These are phyloP conservation scores for Penicillium maclennaniae DNA, from an alignment of 495 filamentous ascomycete genomes.

Conservation along the genomic window DNA sequence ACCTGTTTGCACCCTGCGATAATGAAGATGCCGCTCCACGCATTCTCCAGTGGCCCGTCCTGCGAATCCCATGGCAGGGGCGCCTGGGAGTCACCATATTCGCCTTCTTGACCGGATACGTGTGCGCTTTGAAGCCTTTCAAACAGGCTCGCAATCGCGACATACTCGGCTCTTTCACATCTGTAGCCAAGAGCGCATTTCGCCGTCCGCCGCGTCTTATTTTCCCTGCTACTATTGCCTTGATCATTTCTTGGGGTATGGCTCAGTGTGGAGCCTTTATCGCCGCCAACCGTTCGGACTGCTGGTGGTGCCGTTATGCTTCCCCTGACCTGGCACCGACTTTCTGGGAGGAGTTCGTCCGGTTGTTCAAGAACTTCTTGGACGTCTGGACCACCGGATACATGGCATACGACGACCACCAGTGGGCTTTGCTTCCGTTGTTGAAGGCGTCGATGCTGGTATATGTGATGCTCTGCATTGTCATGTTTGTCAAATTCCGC, in stretches of 20 bases:
- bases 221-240: constrained; percentile 55
- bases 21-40: constrained; percentile 44
- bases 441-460: constrained; percentile 60
- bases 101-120: constrained; percentile 63
- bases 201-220: constrained; percentile 60
- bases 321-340: constrained; percentile 41
- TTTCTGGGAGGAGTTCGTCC: constrained; percentile 32
- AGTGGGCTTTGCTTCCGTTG: constrained; percentile 63
- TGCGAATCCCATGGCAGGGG: constrained; percentile 61
- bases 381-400: constrained; percentile 55
- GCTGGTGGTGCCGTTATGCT: constrained; percentile 57
- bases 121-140: constrained; percentile 63
- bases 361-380: constrained; percentile 49
- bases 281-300: constrained; percentile 52
- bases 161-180: constrained; percentile 46
- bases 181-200: constrained; percentile 59
- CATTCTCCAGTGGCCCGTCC: constrained; percentile 55
- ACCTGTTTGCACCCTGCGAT: constrained; percentile 53
- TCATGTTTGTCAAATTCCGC: constrained; percentile 52
- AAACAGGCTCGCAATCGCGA: constrained; percentile 56
- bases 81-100: constrained; percentile 64
- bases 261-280: constrained; percentile 58
- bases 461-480: constrained; percentile 53
- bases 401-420: constrained; percentile 60
- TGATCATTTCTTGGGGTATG: constrained; percentile 53